phyloP scores from a whole-genome alignment of 2,329 filamentous ascomycete genomes.

The Talaromyces sp. region DNA sequence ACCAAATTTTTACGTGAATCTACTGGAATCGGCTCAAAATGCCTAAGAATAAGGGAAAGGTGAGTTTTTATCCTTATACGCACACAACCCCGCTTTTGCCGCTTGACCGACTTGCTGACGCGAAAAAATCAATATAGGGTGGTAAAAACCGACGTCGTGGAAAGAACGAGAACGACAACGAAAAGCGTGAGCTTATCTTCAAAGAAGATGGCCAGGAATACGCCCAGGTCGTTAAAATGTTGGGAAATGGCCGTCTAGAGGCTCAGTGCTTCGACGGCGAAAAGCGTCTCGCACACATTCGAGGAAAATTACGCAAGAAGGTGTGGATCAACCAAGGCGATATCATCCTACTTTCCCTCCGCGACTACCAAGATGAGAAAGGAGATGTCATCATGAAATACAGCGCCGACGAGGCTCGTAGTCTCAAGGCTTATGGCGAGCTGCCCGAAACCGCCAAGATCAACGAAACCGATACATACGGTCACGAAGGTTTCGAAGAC shows the following conservation, averaged over 20 bases:
- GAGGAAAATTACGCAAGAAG: constrained; percentile 98
- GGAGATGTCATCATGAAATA: constrained; percentile 94
- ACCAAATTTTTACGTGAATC: neutral
- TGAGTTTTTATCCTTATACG: constrained; percentile 44
- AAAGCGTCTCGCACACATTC: constrained; percentile 77
- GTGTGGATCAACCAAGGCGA: constrained; percentile 99
- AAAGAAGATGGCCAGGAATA: constrained; percentile 97
- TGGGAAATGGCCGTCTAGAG: constrained; percentile 89
- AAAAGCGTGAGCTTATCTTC: constrained; percentile 97
- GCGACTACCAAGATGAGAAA: constrained; percentile 92
- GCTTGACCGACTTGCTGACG: constrained; percentile 18
- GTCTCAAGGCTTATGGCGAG: constrained; percentile 94
- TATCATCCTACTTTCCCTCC: constrained; percentile 81
- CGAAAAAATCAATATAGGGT: constrained; percentile 54
- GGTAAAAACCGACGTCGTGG: constrained; percentile 97
- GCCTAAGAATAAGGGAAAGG: constrained; percentile 99
- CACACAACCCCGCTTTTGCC: constrained; percentile 22
- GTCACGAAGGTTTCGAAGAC: constrained; percentile 88
- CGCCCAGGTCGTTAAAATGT: constrained; percentile 89
- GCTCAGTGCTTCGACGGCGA: constrained; percentile 93
- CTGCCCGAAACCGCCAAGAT: constrained; percentile 97
- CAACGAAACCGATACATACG: constrained; percentile 94
- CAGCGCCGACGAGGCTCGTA: constrained; percentile 89
- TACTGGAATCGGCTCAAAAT: constrained; percentile 51
- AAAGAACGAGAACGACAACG: constrained; percentile 99